phyloP scores from a whole-genome alignment of 176 grass and related monocot species.

The Zoysia japonica region DNA sequence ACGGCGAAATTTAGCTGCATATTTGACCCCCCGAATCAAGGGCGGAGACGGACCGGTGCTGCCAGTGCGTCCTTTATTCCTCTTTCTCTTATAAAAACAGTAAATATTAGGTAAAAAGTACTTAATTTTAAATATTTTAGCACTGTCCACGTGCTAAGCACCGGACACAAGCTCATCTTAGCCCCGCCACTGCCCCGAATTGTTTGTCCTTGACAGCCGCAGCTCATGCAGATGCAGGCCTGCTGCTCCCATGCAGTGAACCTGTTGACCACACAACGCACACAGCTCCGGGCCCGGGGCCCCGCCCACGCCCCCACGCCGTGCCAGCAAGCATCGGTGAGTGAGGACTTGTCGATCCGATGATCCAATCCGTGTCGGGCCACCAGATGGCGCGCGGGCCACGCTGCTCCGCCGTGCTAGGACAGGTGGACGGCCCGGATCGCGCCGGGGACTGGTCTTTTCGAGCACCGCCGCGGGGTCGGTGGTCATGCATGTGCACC shows the following conservation, averaged over 20 bases:
- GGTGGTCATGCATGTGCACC: constrained; percentile 28
- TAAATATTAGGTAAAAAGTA: too few species aligned
- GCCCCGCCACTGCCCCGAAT: not conserved
- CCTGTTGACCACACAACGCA: constrained; percentile 44
- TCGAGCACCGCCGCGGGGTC: not conserved
- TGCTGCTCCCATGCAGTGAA: constrained; percentile 22
- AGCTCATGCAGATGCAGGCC: not conserved
- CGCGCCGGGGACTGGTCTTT: not conserved
- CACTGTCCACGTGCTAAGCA: too few species aligned
- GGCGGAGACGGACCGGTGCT: too few species aligned
- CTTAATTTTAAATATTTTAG: too few species aligned
- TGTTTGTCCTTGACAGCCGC: constrained; percentile 29
- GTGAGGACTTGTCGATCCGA: constrained; percentile 48
- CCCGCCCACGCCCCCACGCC: constrained; percentile 9
- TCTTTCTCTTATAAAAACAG: too few species aligned
- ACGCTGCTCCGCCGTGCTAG: not conserved
- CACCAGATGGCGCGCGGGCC: constrained; percentile 9
- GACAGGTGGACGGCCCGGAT: constrained; percentile 34
- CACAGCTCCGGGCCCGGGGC: not conserved
- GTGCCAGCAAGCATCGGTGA: constrained; percentile 24
- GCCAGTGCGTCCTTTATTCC: too few species aligned
- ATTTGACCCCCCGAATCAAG: not conserved
- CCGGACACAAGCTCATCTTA: too few species aligned
- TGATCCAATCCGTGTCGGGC: constrained; percentile 46
- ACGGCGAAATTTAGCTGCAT: constrained; percentile 8